Conservation (phyloP, 345 rosid genomes). For the thale cress (Arabidopsis thaliana) region TAIR10.1 NC_003074.8:4816001-4816500, state of each 20-base stretch:
- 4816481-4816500: slow-evolving; percentile 17
- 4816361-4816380: slow-evolving; percentile 82
- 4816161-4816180: background rate
- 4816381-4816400: slow-evolving; percentile 69
- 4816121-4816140: slow-evolving; percentile 7
- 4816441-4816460: slow-evolving; percentile 95
- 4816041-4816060: slow-evolving; percentile 42
- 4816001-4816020: slow-evolving; percentile 48
- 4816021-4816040: slow-evolving; percentile 52
- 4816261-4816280: slow-evolving; percentile 97
- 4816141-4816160: background rate
- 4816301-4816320: slow-evolving; percentile 96
- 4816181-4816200: slow-evolving; percentile 53
- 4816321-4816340: slow-evolving; percentile 96
- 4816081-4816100: slow-evolving; percentile 92
- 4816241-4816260: slow-evolving; percentile 90
- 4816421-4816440: slow-evolving; percentile 87
- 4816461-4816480: slow-evolving; percentile 66
- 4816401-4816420: slow-evolving; percentile 83
- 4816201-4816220: slow-evolving; percentile 89
- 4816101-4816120: slow-evolving; percentile 93
- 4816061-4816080: slow-evolving; percentile 83
- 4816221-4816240: slow-evolving; percentile 85
- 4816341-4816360: slow-evolving; percentile 96
- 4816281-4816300: slow-evolving; percentile 99